These are phyloP conservation scores for Candida anutae DNA, from an alignment of 1,139 yeast genomes.

Conservation along the genomic window DNA sequence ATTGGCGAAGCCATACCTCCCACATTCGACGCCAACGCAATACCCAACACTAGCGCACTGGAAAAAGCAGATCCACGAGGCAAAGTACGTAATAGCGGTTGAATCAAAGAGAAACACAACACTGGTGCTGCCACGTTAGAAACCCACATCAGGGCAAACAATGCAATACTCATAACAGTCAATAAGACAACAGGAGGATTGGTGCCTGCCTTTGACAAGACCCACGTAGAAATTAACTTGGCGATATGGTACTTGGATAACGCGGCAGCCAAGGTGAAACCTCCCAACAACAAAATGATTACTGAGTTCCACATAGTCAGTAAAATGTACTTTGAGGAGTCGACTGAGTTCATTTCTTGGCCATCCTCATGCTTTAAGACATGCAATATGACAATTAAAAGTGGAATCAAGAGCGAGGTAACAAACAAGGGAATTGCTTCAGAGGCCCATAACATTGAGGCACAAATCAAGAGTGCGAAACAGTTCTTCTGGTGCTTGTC, in stretches of 20 bases:
- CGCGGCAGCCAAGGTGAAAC: slow-evolving; percentile 69
- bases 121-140: slow-evolving; percentile 78
- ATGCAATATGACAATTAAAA: slow-evolving; percentile 46
- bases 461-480: slow-evolving; percentile 60
- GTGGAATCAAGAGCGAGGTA: slow-evolving; percentile 57
- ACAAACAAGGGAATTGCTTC: slow-evolving; percentile 66
- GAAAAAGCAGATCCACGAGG: slow-evolving; percentile 57
- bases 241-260: slow-evolving; percentile 66
- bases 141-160: slow-evolving; percentile 72
- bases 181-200: slow-evolving; percentile 56
- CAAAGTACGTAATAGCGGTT: slow-evolving; percentile 55
- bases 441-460: slow-evolving; percentile 68
- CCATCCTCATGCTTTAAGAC: slow-evolving; percentile 53
- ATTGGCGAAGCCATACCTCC: slow-evolving; percentile 83
- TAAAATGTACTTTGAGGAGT: slow-evolving; percentile 48
- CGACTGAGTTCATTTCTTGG: slow-evolving; percentile 42
- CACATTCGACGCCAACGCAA: slow-evolving; percentile 63
- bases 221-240: slow-evolving; percentile 57
- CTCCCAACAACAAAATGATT: slow-evolving; percentile 61
- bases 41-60: slow-evolving; percentile 59
- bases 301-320: slow-evolving; percentile 70
- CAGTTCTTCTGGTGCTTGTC: slow-evolving; percentile 58
- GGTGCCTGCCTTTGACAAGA: slow-evolving; percentile 56
- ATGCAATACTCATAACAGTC: slow-evolving; percentile 60
- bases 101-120: slow-evolving; percentile 58